Evolutionary conservation across 106 monocot species (phyloP).

Genomic region (Apostasia ramifera): DNA sequence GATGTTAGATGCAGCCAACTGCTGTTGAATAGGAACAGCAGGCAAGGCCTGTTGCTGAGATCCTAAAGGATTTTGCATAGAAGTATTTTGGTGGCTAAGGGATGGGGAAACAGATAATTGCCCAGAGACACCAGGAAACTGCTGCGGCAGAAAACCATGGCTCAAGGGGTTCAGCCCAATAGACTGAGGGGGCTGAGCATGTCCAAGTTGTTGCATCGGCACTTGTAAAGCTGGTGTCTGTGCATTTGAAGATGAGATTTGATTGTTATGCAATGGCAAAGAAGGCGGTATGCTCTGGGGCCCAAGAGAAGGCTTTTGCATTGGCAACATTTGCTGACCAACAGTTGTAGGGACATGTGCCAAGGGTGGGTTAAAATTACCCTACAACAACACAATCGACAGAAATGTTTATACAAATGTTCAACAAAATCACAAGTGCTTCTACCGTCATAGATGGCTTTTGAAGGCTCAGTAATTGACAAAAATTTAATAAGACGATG

Average conservation of each 20-base stretch:
- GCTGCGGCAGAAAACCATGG: constrained; percentile 30
- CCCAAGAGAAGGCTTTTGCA: constrained; percentile 45
- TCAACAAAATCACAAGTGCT: neutral
- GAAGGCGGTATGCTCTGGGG: constrained; percentile 46
- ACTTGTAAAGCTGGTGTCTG: constrained; percentile 43
- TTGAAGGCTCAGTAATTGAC: neutral
- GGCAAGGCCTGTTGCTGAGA: constrained; percentile 28
- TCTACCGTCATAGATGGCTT: neutral
- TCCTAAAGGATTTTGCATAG: constrained; percentile 30
- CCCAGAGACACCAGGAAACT: constrained; percentile 35
- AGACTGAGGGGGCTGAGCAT: constrained; percentile 50
- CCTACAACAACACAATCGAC: constrained; percentile 17
- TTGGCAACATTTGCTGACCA: constrained; percentile 51
- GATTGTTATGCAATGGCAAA: constrained; percentile 38
- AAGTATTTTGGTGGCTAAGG: constrained; percentile 36
- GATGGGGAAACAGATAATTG: constrained; percentile 44
- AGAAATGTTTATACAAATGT: neutral
- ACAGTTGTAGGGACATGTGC: constrained; percentile 28
- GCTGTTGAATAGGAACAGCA: constrained; percentile 43
- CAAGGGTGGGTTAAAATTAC: constrained; percentile 35
- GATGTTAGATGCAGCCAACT: constrained; percentile 32
- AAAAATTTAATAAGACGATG: neutral
- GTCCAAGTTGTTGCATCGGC: constrained; percentile 48
- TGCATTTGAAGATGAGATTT: constrained; percentile 28
- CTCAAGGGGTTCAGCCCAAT: constrained; percentile 27